A percentile compares a stretch with the other conserved stretches of the same genome.
Evolutionary conservation across 2,329 filamentous ascomycete genomes (phyloP).

Genomic region (Exserohilum rostratum): DNA sequence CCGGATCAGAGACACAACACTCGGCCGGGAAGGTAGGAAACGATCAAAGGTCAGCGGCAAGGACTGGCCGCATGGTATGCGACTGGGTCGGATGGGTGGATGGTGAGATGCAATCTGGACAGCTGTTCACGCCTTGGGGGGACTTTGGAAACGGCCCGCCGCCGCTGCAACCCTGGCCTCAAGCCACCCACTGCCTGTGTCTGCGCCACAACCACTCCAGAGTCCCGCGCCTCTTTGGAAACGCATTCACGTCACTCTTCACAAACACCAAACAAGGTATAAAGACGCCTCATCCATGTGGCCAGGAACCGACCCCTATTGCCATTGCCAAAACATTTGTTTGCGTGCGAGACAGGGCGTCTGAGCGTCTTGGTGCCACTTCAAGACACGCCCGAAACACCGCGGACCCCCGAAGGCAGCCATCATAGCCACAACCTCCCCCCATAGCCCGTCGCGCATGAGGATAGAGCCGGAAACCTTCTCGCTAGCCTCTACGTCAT

Average conservation of each 20-base stretch:
- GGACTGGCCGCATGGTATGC: slow-evolving; percentile 28
- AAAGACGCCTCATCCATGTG: background rate
- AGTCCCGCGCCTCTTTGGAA: slow-evolving; percentile 8
- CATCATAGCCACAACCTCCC: slow-evolving; percentile 4
- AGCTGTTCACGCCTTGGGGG: slow-evolving; percentile 33
- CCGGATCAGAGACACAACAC: slow-evolving; percentile 7
- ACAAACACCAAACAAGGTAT: background rate
- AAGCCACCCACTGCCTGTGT: slow-evolving; percentile 6
- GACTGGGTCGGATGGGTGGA: slow-evolving; percentile 13
- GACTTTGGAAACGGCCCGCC: slow-evolving; percentile 14
- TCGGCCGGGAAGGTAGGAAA: slow-evolving; percentile 13
- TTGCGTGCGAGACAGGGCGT: slow-evolving; percentile 13
- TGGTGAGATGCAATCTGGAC: slow-evolving; percentile 25
- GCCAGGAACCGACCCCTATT: background rate
- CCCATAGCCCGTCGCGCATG: slow-evolving; percentile 16
- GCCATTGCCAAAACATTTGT: background rate
- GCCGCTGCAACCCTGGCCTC: slow-evolving; percentile 13
- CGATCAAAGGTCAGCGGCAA: slow-evolving; percentile 32
- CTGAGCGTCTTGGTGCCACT: slow-evolving; percentile 21
- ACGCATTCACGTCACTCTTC: slow-evolving; percentile 3
- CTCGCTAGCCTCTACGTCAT: slow-evolving; percentile 9
- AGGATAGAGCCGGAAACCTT: slow-evolving; percentile 10
- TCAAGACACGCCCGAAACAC: slow-evolving; percentile 20
- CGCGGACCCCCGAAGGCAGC: slow-evolving; percentile 35
- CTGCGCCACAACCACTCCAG: slow-evolving; percentile 12